These are phyloP conservation scores for Desmodesmus armatus DNA, from an alignment of 139 green algal species.

Conservation along the genomic window DNA sequence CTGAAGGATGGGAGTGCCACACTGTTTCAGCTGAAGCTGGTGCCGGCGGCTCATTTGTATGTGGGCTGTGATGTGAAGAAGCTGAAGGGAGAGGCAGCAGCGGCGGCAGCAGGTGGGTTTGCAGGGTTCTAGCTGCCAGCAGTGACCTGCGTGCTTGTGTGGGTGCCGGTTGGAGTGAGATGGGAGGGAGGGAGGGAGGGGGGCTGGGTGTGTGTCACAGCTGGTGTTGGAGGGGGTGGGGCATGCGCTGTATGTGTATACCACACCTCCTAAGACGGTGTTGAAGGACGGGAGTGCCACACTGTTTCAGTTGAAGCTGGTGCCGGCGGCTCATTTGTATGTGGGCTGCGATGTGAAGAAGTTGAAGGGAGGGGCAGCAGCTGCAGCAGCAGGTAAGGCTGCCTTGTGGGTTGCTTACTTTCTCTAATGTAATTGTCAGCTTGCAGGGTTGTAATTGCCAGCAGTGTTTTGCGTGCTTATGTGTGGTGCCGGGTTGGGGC, in stretches of 20 bases:
- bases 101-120: too few relatives aligned
- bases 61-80: slow-evolving; percentile 34
- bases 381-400: too few relatives aligned
- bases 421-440: too few relatives aligned
- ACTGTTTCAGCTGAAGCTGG: slow-evolving; percentile 31
- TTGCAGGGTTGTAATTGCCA: too few relatives aligned
- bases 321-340: slow-evolving; percentile 45
- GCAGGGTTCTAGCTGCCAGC: too few relatives aligned
- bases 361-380: neutral
- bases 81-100: neutral
- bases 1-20: slow-evolving; percentile 26
- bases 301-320: slow-evolving; percentile 31
- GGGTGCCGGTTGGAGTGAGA: too few relatives aligned
- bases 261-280: slow-evolving; percentile 38
- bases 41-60: slow-evolving; percentile 45
- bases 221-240: neutral
- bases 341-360: slow-evolving; percentile 34
- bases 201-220: too few relatives aligned
- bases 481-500: too few relatives aligned
- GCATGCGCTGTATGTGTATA: slow-evolving; percentile 45
- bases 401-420: too few relatives aligned
- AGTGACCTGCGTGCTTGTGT: too few relatives aligned
- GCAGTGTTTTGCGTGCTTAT: too few relatives aligned
- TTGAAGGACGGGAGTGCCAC: slow-evolving; percentile 25
- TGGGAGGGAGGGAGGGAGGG: too few relatives aligned